A percentile compares a stretch with the other conserved stretches of the same genome.
These are phyloP conservation scores for Penicillium sp. DNA, from an alignment of 2,329 filamentous ascomycete species.

Conservation along the genomic window DNA sequence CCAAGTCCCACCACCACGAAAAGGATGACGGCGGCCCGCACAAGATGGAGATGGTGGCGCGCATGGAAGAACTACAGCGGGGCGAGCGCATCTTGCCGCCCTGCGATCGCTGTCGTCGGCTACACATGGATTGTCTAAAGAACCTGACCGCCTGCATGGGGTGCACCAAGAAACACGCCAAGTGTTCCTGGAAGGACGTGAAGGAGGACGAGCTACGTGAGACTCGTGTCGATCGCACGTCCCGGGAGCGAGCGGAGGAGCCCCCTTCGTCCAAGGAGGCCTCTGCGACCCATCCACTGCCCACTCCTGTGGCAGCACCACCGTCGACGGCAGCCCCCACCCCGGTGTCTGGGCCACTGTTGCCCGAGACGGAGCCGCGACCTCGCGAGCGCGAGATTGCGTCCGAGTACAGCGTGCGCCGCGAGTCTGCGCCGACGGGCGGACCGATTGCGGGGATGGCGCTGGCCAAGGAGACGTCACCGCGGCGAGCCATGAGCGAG, in stretches of 20 bases:
- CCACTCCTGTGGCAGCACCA: too few relatives aligned
- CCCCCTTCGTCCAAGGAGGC: too few relatives aligned
- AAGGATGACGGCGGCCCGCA: constrained; percentile 52
- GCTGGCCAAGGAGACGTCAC: constrained; percentile 25
- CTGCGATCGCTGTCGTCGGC: constrained; percentile 70
- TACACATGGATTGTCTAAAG: constrained; percentile 75
- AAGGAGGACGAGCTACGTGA: constrained; percentile 70
- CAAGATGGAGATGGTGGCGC: constrained; percentile 59
- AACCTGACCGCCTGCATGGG: constrained; percentile 77
- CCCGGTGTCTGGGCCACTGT: too few relatives aligned
- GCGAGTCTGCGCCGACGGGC: constrained; percentile 22
- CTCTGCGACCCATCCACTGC: too few relatives aligned
- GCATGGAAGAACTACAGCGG: constrained; percentile 65
- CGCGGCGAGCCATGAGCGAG: constrained; percentile 34
- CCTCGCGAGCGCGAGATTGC: too few relatives aligned
- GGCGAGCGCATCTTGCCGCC: constrained; percentile 70
- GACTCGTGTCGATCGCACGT: constrained; percentile 32
- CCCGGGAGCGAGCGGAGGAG: constrained; percentile 2
- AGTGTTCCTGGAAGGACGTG: constrained; percentile 77
- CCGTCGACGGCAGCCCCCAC: too few relatives aligned
- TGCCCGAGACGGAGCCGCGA: too few relatives aligned
- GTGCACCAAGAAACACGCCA: constrained; percentile 83
- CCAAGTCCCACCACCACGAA: constrained; percentile 40
- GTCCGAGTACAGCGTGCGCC: constrained; percentile 9
- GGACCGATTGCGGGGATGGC: too few relatives aligned